Conservation (phyloP, 2,329 filamentous ascomycete genomes). For the Colletotrichum endophyticum region DNA sequence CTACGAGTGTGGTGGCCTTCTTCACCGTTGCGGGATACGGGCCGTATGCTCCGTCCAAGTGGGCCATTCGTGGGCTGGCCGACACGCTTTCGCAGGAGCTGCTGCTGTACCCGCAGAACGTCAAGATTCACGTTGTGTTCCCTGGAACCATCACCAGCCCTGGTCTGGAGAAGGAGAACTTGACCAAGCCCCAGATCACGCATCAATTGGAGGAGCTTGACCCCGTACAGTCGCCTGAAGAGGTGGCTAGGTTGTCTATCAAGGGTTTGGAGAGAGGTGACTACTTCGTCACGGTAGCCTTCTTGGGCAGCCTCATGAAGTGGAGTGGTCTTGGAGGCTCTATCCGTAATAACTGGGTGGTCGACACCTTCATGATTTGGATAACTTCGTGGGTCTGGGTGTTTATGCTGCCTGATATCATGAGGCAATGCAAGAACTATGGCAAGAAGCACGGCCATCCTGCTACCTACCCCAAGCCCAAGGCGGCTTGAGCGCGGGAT, state of each 20-base stretch:
- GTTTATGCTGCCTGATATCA: conserved; percentile 61
- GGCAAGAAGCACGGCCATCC: conserved; percentile 65
- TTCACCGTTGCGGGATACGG: conserved; percentile 81
- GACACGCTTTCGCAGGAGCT: conserved; percentile 87
- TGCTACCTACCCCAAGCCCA: conserved; percentile 45
- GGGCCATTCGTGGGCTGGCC: conserved; percentile 80
- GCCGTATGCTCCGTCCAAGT: conserved; percentile 84
- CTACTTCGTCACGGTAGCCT: conserved; percentile 78
- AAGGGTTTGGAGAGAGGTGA: conserved; percentile 79
- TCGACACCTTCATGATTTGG: conserved; percentile 60
- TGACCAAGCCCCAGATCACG: conserved; percentile 81
- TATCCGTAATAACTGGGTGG: conserved; percentile 61
- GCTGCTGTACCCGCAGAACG: conserved; percentile 81
- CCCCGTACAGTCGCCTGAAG: conserved; percentile 76
- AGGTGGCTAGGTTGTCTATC: conserved; percentile 75
- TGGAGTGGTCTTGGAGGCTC: conserved; percentile 61
- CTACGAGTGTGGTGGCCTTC: conserved; percentile 77
- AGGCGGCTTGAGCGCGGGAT: background rate
- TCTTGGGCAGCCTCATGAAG: conserved; percentile 75
- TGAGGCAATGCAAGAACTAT: conserved; percentile 62
- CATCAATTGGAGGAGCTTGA: conserved; percentile 83
- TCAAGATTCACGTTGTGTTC: conserved; percentile 82
- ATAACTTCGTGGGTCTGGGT: conserved; percentile 61
- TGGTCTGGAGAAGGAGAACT: conserved; percentile 77
- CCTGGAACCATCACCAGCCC: conserved; percentile 84